phyloP scores from a whole-genome alignment of 495 filamentous ascomycete species.

The Trichoderma erinaceum region DNA sequence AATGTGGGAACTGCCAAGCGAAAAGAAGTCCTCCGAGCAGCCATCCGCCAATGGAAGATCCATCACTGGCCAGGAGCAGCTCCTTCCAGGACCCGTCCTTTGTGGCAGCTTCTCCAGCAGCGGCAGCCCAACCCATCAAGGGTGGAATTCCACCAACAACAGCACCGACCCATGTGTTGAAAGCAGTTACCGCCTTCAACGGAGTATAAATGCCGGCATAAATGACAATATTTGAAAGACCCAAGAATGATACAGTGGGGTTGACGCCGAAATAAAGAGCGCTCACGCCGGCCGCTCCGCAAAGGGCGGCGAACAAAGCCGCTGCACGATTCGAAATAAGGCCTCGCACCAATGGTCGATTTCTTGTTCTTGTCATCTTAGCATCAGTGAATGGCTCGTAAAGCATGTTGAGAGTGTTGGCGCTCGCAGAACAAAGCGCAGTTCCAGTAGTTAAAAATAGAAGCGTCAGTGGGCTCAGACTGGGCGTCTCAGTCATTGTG shows the following conservation, averaged over 20 bases:
- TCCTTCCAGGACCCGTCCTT: conserved; percentile 67
- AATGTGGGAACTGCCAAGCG: conserved; percentile 97
- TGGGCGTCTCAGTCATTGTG: conserved; percentile 64
- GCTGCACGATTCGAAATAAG: conserved; percentile 73
- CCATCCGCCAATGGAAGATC: conserved; percentile 74
- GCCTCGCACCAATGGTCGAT: conserved; percentile 79
- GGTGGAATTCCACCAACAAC: conserved; percentile 90
- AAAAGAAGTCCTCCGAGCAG: conserved; percentile 77
- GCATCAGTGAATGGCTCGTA: conserved; percentile 87
- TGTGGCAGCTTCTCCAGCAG: conserved; percentile 79
- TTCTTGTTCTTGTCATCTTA: conserved; percentile 84
- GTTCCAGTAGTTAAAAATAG: conserved; percentile 89
- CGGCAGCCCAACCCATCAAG: conserved; percentile 96
- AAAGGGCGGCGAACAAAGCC: conserved; percentile 66
- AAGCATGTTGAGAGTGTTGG: conserved; percentile 96
- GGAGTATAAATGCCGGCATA: conserved; percentile 93
- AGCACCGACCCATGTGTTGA: conserved; percentile 95
- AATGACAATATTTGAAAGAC: conserved; percentile 74
- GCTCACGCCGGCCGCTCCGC: conserved; percentile 58
- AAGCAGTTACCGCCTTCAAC: conserved; percentile 74
- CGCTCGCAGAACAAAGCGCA: conserved; percentile 73
- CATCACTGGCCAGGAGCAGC: conserved; percentile 52
- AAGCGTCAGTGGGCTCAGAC: conserved; percentile 82
- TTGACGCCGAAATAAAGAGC: conserved; percentile 86
- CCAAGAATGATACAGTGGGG: conserved; percentile 82